Conservation (phyloP, 768 basidiomycete genomes). For the Cyclocybe cylindracea region DNA sequence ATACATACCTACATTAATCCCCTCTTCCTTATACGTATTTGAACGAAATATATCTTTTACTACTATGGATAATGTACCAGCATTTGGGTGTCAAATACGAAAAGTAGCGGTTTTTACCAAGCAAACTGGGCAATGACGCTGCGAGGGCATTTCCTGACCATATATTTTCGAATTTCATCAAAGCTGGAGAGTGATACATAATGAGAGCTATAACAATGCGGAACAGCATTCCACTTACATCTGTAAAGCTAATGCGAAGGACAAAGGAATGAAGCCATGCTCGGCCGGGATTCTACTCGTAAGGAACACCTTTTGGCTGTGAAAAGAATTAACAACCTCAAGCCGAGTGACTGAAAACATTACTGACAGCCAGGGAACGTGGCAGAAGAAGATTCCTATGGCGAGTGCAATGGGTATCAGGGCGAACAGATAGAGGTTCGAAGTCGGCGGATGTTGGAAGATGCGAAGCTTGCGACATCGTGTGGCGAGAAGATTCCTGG, state of each 20-base stretch:
- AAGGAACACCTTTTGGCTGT: conserved; percentile 47
- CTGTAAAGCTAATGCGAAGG: conserved; percentile 34
- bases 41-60: too few species aligned
- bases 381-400: conserved; percentile 46
- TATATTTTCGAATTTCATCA: conserved; percentile 26
- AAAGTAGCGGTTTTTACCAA: conserved; percentile 15
- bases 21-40: not conserved
- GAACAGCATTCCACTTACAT: conserved; percentile 12
- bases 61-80: too few species aligned
- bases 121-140: conserved; percentile 19
- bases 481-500: conserved; percentile 52
- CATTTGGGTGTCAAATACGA: too few species aligned
- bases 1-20: conserved; percentile 1
- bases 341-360: not conserved
- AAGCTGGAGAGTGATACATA: conserved; percentile 14
- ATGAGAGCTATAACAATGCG: not conserved
- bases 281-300: conserved; percentile 45
- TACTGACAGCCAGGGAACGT: conserved; percentile 39
- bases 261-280: conserved; percentile 53
- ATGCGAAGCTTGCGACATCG: conserved; percentile 56
- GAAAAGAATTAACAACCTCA: not conserved
- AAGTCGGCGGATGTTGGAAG: conserved; percentile 52
- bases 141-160: conserved; percentile 23
- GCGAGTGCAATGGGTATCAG: conserved; percentile 44
- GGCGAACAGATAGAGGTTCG: conserved; percentile 45